A percentile compares a stretch with the other conserved stretches of the same genome.
Evolutionary conservation across 352 stramenopile species (phyloP).

Genomic region (Phytophthora europaea): DNA sequence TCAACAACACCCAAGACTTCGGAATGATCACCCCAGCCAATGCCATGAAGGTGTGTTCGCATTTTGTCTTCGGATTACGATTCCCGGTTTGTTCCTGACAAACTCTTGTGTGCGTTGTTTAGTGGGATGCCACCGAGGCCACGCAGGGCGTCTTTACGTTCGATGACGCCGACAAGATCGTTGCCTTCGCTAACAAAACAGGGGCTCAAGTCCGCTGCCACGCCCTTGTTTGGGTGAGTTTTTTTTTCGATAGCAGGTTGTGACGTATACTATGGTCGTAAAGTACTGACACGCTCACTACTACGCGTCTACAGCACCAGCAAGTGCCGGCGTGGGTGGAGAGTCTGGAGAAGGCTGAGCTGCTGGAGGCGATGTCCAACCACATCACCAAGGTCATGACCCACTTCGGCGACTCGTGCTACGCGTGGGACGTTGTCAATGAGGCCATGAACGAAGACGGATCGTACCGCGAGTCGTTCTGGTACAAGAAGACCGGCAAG

Average conservation of each 20-base stretch:
- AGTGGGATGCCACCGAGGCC: slow-evolving; percentile 31
- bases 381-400: slow-evolving; percentile 34
- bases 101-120: not conserved
- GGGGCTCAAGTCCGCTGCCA: slow-evolving; percentile 28
- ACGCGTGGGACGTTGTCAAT: slow-evolving; percentile 27
- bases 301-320: slow-evolving; percentile 16
- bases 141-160: slow-evolving; percentile 24
- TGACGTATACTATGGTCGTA: not conserved
- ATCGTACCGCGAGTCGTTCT: slow-evolving; percentile 34
- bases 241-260: not conserved
- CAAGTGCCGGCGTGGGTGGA: slow-evolving; percentile 33
- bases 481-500: slow-evolving; percentile 33
- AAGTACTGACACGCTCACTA: not conserved
- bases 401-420: slow-evolving; percentile 37
- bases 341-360: slow-evolving; percentile 24
- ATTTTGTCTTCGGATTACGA: not conserved
- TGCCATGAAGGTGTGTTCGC: slow-evolving; percentile 30
- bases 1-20: slow-evolving; percentile 29
- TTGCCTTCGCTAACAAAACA: slow-evolving; percentile 19
- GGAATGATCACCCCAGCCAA: slow-evolving; percentile 34
- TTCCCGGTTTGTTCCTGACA: not conserved
- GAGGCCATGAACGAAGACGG: slow-evolving; percentile 33
- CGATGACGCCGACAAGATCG: slow-evolving; percentile 24
- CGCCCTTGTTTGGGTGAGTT: slow-evolving; percentile 31
- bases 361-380: slow-evolving; percentile 30